phyloP scores from a whole-genome alignment of 495 filamentous ascomycete species.

The Aspergillus egyptiacus region DNA sequence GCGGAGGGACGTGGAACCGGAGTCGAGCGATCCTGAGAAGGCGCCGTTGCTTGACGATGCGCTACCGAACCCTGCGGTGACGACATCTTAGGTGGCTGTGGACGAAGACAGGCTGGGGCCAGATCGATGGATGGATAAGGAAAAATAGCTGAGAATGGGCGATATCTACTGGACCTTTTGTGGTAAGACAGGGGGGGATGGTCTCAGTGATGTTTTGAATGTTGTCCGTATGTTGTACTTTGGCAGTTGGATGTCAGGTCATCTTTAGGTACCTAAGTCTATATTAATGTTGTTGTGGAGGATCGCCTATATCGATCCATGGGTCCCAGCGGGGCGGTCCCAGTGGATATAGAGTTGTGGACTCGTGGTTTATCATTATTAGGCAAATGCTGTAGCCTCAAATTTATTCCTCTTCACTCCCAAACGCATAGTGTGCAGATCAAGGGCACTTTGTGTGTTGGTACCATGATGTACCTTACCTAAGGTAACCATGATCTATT shows the following conservation, averaged over 20 bases:
- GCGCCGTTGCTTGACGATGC: constrained; percentile 38
- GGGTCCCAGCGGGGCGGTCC: not conserved
- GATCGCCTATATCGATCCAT: constrained; percentile 1
- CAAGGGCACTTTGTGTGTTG: too few species aligned
- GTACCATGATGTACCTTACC: too few species aligned
- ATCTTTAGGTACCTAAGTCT: too few species aligned
- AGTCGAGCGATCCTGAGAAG: constrained; percentile 35
- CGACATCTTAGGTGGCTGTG: not conserved
- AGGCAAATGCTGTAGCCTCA: not conserved
- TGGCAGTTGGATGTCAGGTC: too few species aligned
- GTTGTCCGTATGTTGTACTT: too few species aligned
- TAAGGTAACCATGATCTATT: too few species aligned
- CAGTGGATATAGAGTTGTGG: not conserved
- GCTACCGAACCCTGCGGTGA: constrained; percentile 9
- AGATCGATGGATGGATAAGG: not conserved
- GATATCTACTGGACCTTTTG: not conserved
- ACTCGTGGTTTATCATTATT: too few species aligned
- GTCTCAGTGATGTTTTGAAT: not conserved
- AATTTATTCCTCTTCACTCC: not conserved
- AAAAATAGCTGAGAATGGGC: not conserved
- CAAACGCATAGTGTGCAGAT: too few species aligned
- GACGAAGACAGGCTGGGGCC: not conserved
- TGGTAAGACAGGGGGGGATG: not conserved
- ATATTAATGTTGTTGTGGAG: not conserved
- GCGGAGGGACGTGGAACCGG: constrained; percentile 31